Conservation (phyloP, 2,329 filamentous ascomycete species). For the Polychaeton citri region DNA sequence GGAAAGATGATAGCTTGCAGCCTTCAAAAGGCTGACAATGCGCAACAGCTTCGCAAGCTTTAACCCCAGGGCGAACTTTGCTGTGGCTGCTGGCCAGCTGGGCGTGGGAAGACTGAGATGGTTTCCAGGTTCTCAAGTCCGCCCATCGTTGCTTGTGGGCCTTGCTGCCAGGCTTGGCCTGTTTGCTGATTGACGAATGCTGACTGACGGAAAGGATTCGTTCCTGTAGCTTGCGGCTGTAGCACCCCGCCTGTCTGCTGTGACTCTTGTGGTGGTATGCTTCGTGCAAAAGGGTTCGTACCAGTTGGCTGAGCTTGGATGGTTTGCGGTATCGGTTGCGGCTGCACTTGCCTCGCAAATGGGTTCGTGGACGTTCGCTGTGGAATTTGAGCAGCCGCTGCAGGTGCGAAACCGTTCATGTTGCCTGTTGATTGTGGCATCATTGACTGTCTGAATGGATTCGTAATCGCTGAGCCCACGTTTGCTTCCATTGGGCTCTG, state of each 20-base stretch:
- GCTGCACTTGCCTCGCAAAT: conserved; percentile 4
- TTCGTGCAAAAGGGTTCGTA: conserved; percentile 58
- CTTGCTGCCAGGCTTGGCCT: conserved; percentile 74
- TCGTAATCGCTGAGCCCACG: conserved; percentile 40
- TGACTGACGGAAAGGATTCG: conserved; percentile 89
- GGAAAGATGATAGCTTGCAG: too few species aligned
- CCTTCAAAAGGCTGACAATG: too few species aligned
- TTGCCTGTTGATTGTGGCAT: conserved; percentile 32
- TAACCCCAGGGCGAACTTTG: not conserved
- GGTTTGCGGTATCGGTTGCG: conserved; percentile 25
- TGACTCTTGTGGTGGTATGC: conserved; percentile 31
- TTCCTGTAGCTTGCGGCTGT: conserved; percentile 69
- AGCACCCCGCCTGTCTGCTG: conserved; percentile 29
- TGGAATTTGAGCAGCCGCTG: conserved; percentile 11
- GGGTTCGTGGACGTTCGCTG: conserved; percentile 1
- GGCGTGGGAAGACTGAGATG: conserved; percentile 73
- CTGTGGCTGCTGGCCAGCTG: conserved; percentile 24
- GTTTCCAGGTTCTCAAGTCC: conserved; percentile 66
- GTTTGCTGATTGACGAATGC: conserved; percentile 81
- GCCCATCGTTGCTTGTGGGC: conserved; percentile 64
- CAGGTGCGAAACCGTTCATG: conserved; percentile 43
- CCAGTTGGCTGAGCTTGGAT: conserved; percentile 49
- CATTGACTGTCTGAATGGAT: conserved; percentile 91
- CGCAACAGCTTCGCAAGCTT: too few species aligned
- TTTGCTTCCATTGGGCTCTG: not conserved